Evolutionary conservation across 768 basidiomycete species (phyloP).

Genomic region (Suillus subaureus): DNA sequence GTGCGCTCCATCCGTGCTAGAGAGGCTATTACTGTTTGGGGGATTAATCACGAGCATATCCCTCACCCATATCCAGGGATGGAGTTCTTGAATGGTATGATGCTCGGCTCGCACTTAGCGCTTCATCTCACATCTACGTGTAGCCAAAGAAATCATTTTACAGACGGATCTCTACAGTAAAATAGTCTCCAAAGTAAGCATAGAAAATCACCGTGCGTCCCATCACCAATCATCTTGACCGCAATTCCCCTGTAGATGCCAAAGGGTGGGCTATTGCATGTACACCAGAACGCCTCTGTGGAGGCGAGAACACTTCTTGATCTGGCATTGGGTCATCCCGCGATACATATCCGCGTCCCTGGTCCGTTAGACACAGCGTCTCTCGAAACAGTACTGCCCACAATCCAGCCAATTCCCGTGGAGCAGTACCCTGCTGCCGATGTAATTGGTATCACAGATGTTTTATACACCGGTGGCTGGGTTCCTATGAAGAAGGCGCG

Average conservation of each 20-base stretch:
- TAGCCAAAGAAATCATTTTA: constrained; percentile 37
- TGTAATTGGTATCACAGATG: constrained; percentile 28
- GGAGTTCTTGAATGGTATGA: constrained; percentile 69
- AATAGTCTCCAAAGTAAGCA: constrained; percentile 38
- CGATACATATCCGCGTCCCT: constrained; percentile 40
- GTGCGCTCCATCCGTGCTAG: constrained; percentile 52
- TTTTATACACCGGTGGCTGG: constrained; percentile 36
- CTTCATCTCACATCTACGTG: neutral
- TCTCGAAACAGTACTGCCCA: constrained; percentile 30
- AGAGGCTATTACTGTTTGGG: constrained; percentile 63
- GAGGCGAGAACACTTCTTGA: constrained; percentile 37
- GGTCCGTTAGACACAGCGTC: constrained; percentile 25
- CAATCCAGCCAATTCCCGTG: constrained; percentile 37
- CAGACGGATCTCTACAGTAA: constrained; percentile 41
- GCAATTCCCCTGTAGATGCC: constrained; percentile 40
- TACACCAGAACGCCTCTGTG: constrained; percentile 46
- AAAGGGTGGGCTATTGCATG: constrained; percentile 50
- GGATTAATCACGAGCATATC: constrained; percentile 46
- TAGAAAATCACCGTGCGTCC: neutral
- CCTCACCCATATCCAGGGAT: constrained; percentile 75
- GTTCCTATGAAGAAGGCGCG: constrained; percentile 39
- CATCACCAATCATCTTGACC: neutral
- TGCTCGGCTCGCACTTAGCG: neutral
- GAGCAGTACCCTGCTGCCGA: constrained; percentile 18
- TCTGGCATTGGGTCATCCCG: constrained; percentile 40